phyloP scores from a whole-genome alignment of 805 yeast genomes.

The Ogataea pini region DNA sequence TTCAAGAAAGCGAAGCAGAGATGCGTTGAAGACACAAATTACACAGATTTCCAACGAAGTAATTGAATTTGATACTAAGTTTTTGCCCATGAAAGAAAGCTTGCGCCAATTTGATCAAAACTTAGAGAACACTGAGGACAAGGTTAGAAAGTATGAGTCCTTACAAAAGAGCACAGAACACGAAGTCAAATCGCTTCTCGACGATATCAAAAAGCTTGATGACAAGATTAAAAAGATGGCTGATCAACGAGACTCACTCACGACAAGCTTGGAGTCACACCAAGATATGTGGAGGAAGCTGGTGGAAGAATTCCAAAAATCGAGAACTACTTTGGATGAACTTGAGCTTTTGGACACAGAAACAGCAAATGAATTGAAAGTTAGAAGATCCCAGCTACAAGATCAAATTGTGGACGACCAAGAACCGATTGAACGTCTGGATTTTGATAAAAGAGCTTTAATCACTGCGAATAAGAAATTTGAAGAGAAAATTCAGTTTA shows the following conservation, averaged over 20 bases:
- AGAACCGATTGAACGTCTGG: conserved; percentile 21
- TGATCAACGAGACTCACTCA: conserved; percentile 34
- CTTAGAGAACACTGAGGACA: conserved; percentile 20
- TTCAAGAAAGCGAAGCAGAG: conserved; percentile 38
- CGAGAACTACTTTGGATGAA: conserved; percentile 14
- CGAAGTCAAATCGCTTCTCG: conserved; percentile 4
- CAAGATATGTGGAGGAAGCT: conserved; percentile 35
- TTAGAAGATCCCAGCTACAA: conserved; percentile 29
- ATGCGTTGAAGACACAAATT: conserved; percentile 27
- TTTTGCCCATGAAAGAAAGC: conserved; percentile 24
- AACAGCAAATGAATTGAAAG: conserved; percentile 27
- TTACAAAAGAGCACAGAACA: conserved; percentile 12
- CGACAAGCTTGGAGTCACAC: conserved; percentile 39
- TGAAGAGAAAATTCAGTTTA: conserved; percentile 18
- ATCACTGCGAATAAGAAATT: conserved; percentile 19
- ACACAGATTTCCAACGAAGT: conserved; percentile 26
- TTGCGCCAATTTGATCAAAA: conserved; percentile 20
- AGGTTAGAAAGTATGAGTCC: conserved; percentile 11
- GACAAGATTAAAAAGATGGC: conserved; percentile 34
- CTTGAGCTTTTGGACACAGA: conserved; percentile 17
- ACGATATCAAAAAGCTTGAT: conserved; percentile 22
- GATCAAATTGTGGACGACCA: conserved; percentile 21
- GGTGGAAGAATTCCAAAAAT: conserved; percentile 18
- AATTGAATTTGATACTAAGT: conserved; percentile 25
- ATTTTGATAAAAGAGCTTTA: conserved; percentile 16